Evolutionary conservation across 768 basidiomycete genomes (phyloP), one percentile per base, ranked within the genome.

Genomic region (Tylopilus plumbeoviolaceoides): DNA sequence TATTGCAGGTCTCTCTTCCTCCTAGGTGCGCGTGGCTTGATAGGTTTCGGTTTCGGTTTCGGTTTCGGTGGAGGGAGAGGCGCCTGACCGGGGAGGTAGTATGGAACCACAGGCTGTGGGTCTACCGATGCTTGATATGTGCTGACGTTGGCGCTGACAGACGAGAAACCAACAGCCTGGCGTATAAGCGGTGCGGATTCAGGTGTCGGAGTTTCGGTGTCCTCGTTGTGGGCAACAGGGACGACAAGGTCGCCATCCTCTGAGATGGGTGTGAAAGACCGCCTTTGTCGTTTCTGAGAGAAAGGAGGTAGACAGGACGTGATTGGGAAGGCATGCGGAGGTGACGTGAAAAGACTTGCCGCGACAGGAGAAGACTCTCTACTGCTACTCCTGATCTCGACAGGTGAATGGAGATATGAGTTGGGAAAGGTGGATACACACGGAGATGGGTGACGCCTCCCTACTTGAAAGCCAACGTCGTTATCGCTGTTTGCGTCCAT

Each of bases 81-180:
- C 0, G 63, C 69, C 60, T 84, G 83, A 7, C 82, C 83, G n/a
- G 83, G 82, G 35, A 84, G 74, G 61, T 80, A 84, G 28, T 65
- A 57, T 2, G 64, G 57, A 12, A 58, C 66, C 7, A 47, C 35
- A 10, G 66, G 55, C n/a, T 55, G 68, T 21, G 59, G 43, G 31
- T 60, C 53, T 1, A 60, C 41, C 3, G 67, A 47, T 23, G 64
- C 69, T 30, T 66, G 66, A 39, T 70, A 70, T 27, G 72, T 70
- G 28, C 7, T 58, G 55, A 69, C 49, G 54, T 64, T 63, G 49
- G 67, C 46, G 35, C 59, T 59, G 38, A 57, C 55, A 8, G 66
- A 67, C 43, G 73, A 65, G 59, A 84, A 85, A 20, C 72, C 84
- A 36, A 85, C 68, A n/a, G 81, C 73, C 62, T 83, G 78, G 44